These are phyloP conservation scores for Pseudocercospora vitis DNA, from an alignment of 2,329 filamentous ascomycete genomes.

Conservation along the genomic window DNA sequence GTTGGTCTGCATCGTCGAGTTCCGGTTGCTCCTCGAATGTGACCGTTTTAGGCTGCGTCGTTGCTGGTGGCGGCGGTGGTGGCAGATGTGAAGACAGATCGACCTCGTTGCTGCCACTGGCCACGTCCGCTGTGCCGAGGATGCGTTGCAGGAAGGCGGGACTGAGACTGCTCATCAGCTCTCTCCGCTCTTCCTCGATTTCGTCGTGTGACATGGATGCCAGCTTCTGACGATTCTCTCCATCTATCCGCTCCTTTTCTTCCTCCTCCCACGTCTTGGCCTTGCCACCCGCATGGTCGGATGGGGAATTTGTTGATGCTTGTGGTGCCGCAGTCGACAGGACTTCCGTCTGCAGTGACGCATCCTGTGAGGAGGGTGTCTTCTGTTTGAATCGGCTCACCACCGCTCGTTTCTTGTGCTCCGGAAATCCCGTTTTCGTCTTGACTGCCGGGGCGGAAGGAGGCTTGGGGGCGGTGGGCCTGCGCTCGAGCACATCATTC, in stretches of 20 bases:
- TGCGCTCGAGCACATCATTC: constrained; percentile 77
- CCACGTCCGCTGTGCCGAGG: constrained; percentile 72
- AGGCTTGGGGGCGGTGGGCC: constrained; percentile 58
- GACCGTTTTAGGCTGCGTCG: constrained; percentile 19
- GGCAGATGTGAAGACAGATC: constrained; percentile 34
- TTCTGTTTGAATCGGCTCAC: constrained; percentile 75
- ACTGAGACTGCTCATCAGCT: constrained; percentile 76
- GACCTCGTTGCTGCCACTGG: constrained; percentile 56
- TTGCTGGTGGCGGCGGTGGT: neutral
- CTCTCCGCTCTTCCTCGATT: constrained; percentile 75
- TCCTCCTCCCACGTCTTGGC: constrained; percentile 44
- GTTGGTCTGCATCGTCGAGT: constrained; percentile 7
- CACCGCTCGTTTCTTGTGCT: constrained; percentile 73
- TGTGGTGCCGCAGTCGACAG: neutral
- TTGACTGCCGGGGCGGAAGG: constrained; percentile 63
- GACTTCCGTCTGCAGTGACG: neutral
- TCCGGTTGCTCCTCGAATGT: constrained; percentile 26
- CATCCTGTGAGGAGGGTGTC: neutral
- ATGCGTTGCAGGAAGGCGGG: constrained; percentile 74
- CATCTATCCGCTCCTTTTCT: constrained; percentile 73
- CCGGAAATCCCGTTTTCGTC: constrained; percentile 72
- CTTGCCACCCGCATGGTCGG: constrained; percentile 21
- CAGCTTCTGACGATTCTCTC: constrained; percentile 74
- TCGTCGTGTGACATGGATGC: constrained; percentile 77
- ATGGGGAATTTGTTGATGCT: neutral